These are phyloP conservation scores for Daucus carota DNA, from an alignment of 129 eudicot genomes.

Conservation along the genomic window DNA sequence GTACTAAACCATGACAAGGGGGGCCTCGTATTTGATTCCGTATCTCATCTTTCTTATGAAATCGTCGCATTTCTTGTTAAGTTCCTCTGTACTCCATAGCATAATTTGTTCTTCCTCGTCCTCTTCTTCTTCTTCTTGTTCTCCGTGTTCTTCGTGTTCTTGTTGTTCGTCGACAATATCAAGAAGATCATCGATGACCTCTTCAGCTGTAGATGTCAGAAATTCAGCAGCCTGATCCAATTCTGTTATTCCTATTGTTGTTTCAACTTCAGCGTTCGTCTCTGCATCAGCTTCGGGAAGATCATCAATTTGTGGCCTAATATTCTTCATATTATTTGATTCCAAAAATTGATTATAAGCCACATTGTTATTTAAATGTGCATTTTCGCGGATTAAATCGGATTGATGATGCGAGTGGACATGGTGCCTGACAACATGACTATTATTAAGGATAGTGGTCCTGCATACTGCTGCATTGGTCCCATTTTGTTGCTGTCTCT, in stretches of 20 bases:
- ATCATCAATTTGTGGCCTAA: not conserved
- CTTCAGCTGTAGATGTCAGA: not conserved
- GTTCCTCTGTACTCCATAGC: conserved; percentile 29
- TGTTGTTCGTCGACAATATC: conserved; percentile 3
- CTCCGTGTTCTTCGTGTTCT: not conserved
- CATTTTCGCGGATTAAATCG: not conserved
- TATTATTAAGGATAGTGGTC: no score
- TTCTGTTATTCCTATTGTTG: not conserved
- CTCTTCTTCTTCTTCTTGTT: no score
- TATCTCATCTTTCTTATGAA: conserved; percentile 37
- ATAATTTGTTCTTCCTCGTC: conserved; percentile 18
- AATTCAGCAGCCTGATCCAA: not conserved
- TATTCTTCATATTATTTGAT: not conserved
- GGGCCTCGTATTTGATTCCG: conserved; percentile 18
- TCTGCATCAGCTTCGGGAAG: conserved; percentile 5
- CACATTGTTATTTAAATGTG: not conserved
- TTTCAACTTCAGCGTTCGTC: conserved; percentile 1
- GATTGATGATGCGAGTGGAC: conserved; percentile 3
- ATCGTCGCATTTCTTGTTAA: conserved; percentile 43
- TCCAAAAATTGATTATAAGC: not conserved
- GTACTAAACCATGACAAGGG: not conserved
- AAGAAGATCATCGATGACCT: not conserved
- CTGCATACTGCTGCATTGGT: no score
- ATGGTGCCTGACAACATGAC: not conserved
- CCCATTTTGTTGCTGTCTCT: no score